phyloP scores from a whole-genome alignment of 129 eudicot genomes.

The Ambrosia artemisiifolia region DNA sequence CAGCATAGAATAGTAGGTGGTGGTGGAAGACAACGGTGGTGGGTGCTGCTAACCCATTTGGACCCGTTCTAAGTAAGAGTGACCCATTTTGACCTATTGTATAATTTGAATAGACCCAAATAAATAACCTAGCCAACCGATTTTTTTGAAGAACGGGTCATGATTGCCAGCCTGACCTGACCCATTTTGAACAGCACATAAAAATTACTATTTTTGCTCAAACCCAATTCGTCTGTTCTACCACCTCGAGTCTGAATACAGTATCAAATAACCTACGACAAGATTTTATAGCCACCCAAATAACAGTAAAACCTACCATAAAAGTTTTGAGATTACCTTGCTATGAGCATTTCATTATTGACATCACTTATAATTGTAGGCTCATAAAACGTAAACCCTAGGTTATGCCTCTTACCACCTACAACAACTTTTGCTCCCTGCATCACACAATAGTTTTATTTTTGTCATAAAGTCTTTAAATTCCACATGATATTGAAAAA shows the following conservation, averaged over 20 bases:
- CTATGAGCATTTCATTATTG: conserved; percentile 71
- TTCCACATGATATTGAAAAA: background rate
- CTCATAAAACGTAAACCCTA: conserved; percentile 71
- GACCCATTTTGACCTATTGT: background rate
- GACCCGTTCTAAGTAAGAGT: background rate
- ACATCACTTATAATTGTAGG: conserved; percentile 67
- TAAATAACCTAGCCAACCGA: too few relatives aligned
- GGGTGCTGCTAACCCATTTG: too few relatives aligned
- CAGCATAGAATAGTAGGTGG: too few relatives aligned
- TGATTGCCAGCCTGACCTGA: background rate
- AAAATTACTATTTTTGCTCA: background rate
- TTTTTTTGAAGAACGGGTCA: background rate
- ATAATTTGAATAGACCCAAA: background rate
- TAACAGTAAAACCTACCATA: background rate
- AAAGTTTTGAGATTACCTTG: conserved; percentile 47
- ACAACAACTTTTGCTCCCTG: conserved; percentile 77
- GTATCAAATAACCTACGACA: background rate
- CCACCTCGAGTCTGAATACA: background rate
- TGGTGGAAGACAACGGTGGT: too few relatives aligned
- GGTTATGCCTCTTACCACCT: conserved; percentile 79
- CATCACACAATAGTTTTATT: conserved; percentile 16
- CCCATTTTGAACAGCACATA: background rate
- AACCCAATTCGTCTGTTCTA: background rate
- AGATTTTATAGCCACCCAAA: background rate
- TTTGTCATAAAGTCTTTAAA: background rate